A percentile compares a stretch with the other conserved stretches of the same genome.
Conservation (phyloP, 2,329 filamentous ascomycete genomes). For the Nannizziopsis arthrosporioides region DNA sequence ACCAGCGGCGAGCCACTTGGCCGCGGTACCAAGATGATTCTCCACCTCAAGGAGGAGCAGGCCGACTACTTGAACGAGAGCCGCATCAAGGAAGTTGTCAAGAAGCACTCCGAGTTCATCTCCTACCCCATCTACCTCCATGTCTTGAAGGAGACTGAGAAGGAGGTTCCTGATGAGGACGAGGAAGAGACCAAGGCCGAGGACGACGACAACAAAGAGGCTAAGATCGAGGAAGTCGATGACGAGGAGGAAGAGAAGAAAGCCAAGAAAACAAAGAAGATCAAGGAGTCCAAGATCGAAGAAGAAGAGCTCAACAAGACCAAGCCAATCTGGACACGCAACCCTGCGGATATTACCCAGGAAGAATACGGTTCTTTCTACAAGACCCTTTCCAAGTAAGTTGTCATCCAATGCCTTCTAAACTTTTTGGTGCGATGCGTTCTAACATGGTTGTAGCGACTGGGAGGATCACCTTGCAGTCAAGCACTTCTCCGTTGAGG, state of each 20-base stretch:
- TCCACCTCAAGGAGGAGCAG: constrained; percentile 99
- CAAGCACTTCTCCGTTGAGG: constrained; percentile 99
- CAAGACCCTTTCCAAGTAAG: constrained; percentile 88
- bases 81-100: constrained; percentile 99
- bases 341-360: constrained; percentile 83
- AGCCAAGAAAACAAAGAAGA: constrained; percentile 96
- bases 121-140: constrained; percentile 99
- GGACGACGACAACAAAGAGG: constrained; percentile 79
- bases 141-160: constrained; percentile 98
- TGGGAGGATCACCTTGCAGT: constrained; percentile 99
- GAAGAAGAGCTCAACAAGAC: constrained; percentile 99
- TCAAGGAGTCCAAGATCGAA: constrained; percentile 98
- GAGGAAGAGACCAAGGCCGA: constrained; percentile 51
- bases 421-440: background rate
- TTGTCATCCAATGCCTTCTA: background rate
- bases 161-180: constrained; percentile 93
- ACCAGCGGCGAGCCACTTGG: constrained; percentile 83
- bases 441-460: constrained; percentile 42
- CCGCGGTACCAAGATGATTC: constrained; percentile 94
- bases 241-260: constrained; percentile 75
- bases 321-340: constrained; percentile 99
- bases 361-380: constrained; percentile 99
- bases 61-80: constrained; percentile 94
- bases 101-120: constrained; percentile 99
- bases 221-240: constrained; percentile 86